phyloP scores from a whole-genome alignment of 495 filamentous ascomycete genomes.

The Penicillium cataractarum region DNA sequence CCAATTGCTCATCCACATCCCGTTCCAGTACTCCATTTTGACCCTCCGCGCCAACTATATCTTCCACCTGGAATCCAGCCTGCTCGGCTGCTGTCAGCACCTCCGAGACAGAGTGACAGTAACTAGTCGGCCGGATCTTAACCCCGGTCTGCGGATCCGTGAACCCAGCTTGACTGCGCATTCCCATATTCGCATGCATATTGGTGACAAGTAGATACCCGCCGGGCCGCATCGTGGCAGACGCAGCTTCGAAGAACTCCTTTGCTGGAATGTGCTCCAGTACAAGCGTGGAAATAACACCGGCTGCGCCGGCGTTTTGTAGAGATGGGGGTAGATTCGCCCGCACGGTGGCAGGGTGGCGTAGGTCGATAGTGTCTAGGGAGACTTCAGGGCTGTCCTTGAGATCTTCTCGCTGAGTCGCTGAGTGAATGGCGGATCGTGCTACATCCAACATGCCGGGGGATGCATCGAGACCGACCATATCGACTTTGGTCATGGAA shows the following conservation, averaged over 20 bases:
- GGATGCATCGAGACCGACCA: constrained; percentile 56
- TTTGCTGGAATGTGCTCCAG: constrained; percentile 66
- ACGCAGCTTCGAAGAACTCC: constrained; percentile 58
- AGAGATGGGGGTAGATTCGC: constrained; percentile 19
- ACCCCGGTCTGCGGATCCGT: constrained; percentile 56
- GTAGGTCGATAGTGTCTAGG: constrained; percentile 39
- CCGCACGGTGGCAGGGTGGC: constrained; percentile 24
- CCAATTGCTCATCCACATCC: constrained; percentile 54
- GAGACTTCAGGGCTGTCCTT: constrained; percentile 5
- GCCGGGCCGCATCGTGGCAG: constrained; percentile 50
- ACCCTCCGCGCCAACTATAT: constrained; percentile 28
- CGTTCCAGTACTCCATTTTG: constrained; percentile 39
- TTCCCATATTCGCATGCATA: constrained; percentile 75
- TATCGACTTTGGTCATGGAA: constrained; percentile 20
- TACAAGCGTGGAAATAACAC: constrained; percentile 67
- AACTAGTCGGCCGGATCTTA: constrained; percentile 68
- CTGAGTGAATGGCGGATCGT: constrained; percentile 23
- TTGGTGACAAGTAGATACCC: constrained; percentile 67
- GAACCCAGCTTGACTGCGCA: constrained; percentile 67
- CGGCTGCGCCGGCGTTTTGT: constrained; percentile 37
- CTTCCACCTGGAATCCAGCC: constrained; percentile 54
- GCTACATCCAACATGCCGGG: constrained; percentile 61
- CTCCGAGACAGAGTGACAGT: constrained; percentile 57
- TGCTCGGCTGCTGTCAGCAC: constrained; percentile 56
- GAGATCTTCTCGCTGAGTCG: not conserved